Conservation (phyloP, 208 protist genomes). For the Naegleria fowleri region DNA sequence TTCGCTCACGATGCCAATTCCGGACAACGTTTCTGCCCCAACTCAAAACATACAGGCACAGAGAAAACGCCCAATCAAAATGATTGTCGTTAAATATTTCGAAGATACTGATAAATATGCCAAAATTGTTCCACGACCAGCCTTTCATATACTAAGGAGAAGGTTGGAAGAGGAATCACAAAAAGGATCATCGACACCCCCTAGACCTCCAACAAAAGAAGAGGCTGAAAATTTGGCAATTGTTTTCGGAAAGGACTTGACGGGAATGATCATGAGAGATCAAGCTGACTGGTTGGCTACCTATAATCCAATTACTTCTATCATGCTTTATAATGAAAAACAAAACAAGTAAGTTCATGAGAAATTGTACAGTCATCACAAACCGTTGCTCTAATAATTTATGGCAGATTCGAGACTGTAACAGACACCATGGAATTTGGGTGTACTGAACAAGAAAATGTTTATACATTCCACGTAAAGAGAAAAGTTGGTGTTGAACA, state of each 20-base stretch:
- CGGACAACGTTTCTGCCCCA: neutral
- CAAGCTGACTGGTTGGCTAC: neutral
- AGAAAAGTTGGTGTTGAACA: neutral
- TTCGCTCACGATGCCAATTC: no score
- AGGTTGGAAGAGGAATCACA: neutral
- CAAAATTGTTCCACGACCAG: constrained; percentile 11
- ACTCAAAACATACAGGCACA: neutral
- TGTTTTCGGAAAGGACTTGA: neutral
- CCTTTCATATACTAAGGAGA: neutral
- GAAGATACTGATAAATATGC: constrained; percentile 27
- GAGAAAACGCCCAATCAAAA: neutral
- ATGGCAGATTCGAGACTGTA: neutral
- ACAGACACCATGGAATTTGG: neutral
- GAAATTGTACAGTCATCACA: neutral
- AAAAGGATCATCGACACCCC: neutral
- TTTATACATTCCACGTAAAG: constrained; percentile 11
- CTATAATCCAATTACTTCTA: neutral
- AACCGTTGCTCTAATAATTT: neutral
- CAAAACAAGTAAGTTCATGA: constrained; percentile 11
- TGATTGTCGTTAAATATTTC: constrained; percentile 28
- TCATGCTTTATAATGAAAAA: neutral
- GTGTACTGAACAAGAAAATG: neutral
- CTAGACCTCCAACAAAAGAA: neutral
- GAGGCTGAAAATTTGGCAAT: neutral
- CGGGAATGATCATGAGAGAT: neutral